Base-by-base conservation (phyloP, 495 filamentous ascomycete genomes). In the Neurospora sp. region DNA sequence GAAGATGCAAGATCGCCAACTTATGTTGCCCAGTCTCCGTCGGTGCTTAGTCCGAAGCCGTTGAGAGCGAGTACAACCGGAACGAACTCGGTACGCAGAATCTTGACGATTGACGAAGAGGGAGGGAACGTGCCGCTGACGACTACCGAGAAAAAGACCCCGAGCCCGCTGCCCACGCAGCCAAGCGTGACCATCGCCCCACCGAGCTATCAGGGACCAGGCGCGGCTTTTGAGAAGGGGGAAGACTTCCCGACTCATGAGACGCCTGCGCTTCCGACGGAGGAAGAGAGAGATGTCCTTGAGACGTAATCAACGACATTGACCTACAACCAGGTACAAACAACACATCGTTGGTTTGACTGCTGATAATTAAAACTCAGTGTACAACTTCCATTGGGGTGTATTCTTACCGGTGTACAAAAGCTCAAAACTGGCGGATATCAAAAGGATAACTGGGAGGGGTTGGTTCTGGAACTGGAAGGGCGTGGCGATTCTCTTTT, bases 121-220 rank as follows among this genome's bases (percentile, higher is more conserved):
- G 71, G 74, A 48, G 75, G 76, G 31, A 39, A 72, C 37, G 69
- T 74, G 31, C 76, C 78, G 19, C 66, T 72, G 15, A 73, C 74
- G 28, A 73, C 70, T 9, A 36, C 28, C 28, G 54, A 66, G 69
- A 38, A 72, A 71, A 70, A 59, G 24, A 71, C 36, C 39, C 71
- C 34, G 70, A 48, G 28, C 71, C 74, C 13, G 66, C 72, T 19
- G 43, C 76, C 11, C 69, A 28, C 24, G 17, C 70, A 59, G 15
- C 24, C 72, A 31, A 48, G 24, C 17, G 48, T 10, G 8, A 19
- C 71, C 9, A 80, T 85, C 10, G 75, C 77, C 5, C 72, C 79
- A 70, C 85, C 85, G 15, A 84, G 82, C 76, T 88, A 85, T 73
- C 73, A 78, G 39, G 86, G 86, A 5, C 84, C 86, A 21, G 83